These are phyloP conservation scores for Pleurozium schreberi DNA, from an alignment of 225 moss, liverwort and hornwort species.

Conservation along the genomic window DNA sequence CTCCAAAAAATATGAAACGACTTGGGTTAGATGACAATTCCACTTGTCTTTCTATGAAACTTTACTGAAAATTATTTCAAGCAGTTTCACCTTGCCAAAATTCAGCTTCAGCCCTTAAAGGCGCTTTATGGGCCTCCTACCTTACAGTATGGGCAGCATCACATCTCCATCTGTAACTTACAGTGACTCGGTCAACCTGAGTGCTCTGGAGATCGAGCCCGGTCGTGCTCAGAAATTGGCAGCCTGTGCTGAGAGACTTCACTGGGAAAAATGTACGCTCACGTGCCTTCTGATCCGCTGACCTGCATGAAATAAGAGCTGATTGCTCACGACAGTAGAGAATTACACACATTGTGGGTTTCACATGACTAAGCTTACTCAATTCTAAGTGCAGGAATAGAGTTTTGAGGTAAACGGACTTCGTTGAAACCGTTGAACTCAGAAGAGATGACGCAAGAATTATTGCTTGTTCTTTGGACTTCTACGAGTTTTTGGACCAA, in stretches of 20 bases:
- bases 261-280: neutral
- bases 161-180: neutral
- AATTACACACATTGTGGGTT: neutral
- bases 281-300: neutral
- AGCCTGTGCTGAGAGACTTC: neutral
- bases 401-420: neutral
- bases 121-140: too few species aligned
- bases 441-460: neutral
- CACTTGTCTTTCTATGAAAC: too few species aligned
- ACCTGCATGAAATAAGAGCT: neutral
- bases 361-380: neutral
- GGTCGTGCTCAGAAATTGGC: neutral
- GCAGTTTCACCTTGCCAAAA: too few species aligned
- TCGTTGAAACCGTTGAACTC: neutral
- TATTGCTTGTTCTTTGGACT: too few species aligned
- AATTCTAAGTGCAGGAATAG: neutral
- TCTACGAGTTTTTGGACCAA: too few species aligned
- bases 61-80: too few species aligned
- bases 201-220: neutral
- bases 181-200: neutral
- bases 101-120: too few species aligned
- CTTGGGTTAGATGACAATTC: too few species aligned
- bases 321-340: neutral
- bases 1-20: too few species aligned
- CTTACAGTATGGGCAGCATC: neutral